Evolutionary conservation across 768 basidiomycete genomes (phyloP).

Genomic region (Suillus sp.): DNA sequence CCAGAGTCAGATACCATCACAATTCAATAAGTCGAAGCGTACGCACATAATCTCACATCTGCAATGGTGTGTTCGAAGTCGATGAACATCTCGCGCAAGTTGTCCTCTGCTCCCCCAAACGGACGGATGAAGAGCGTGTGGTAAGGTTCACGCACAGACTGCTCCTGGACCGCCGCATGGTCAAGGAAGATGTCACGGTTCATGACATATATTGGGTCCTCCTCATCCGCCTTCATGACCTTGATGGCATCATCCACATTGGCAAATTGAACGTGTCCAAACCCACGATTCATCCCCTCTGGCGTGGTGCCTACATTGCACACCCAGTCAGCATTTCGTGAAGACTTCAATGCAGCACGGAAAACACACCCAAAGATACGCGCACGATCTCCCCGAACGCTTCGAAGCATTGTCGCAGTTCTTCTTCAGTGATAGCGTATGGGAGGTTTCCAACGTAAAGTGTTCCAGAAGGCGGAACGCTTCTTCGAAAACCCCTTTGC

Average conservation of each 20-base stretch:
- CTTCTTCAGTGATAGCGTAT: conserved; percentile 42
- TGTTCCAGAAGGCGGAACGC: conserved; percentile 34
- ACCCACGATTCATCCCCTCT: conserved; percentile 45
- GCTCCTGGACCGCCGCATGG: conserved; percentile 33
- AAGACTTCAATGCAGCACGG: not conserved
- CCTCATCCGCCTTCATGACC: conserved; percentile 36
- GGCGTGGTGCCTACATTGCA: conserved; percentile 24
- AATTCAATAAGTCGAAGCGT: conserved; percentile 16
- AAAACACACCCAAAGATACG: conserved; percentile 43
- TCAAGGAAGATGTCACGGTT: conserved; percentile 48
- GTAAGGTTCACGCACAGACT: conserved; percentile 20
- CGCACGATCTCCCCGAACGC: conserved; percentile 44
- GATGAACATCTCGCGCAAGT: conserved; percentile 31
- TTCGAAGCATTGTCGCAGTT: conserved; percentile 44
- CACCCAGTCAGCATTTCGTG: not conserved
- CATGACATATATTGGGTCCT: conserved; percentile 51
- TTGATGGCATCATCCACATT: conserved; percentile 38
- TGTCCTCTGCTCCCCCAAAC: conserved; percentile 30
- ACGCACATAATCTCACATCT: conserved; percentile 36
- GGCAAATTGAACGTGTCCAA: conserved; percentile 48
- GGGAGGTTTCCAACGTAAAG: conserved; percentile 59
- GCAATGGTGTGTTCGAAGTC: conserved; percentile 15
- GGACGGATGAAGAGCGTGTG: conserved; percentile 34
- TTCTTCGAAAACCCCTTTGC: conserved; percentile 9
- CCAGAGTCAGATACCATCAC: not conserved